Evolutionary conservation across 495 filamentous ascomycete species (phyloP), one percentile per base, ranked within the genome.

Genomic region (Staphylotrichum longicolle): DNA sequence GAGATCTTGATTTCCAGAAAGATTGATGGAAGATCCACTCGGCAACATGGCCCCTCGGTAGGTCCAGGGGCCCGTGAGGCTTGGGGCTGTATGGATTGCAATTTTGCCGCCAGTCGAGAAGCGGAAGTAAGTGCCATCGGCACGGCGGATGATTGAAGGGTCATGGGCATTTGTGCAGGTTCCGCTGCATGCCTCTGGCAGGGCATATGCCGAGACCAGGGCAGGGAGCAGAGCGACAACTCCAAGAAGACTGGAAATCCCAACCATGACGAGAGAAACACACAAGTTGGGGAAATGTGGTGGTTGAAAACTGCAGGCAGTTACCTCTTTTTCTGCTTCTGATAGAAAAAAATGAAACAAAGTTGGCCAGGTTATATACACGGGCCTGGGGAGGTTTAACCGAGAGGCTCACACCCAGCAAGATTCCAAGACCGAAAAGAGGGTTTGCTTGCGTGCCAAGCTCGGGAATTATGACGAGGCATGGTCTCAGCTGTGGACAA

Each of bases 41-140:
- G 84, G 79, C n/a, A 91, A 68, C 0, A 79, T 85, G 10, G 76
- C 69, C 9, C 88, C 87, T 15, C 74, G 64, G 58, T 80, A 79
- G 0, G 74, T 83, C 89, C 88, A 92, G 2, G 88, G 86, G 0
- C 88, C 88, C 27, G 70, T 75, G 33, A 91, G 67, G 7, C 78
- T 75, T 6, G 80, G 69, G 0, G 88, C 79, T 1, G 82, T 85
- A 58, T 83, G 78, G 35, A 86, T 82, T 44, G 78, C 73, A 60
- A 92, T 82, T 51, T 78, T 80, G 27, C 78, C 82, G 34, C 83
- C 82, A 0, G 89, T 91, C 2, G 82, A 82, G 74, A 90, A 91
- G 46, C 86, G 85, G 75, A 86, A 92, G 74, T 90, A 92, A 3
- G 74, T 85, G 15, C 87, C 86, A 69, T 91, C 88, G 3, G 67